Conservation (phyloP, 257 asterid species). For the Gentiana dahurica region DNA sequence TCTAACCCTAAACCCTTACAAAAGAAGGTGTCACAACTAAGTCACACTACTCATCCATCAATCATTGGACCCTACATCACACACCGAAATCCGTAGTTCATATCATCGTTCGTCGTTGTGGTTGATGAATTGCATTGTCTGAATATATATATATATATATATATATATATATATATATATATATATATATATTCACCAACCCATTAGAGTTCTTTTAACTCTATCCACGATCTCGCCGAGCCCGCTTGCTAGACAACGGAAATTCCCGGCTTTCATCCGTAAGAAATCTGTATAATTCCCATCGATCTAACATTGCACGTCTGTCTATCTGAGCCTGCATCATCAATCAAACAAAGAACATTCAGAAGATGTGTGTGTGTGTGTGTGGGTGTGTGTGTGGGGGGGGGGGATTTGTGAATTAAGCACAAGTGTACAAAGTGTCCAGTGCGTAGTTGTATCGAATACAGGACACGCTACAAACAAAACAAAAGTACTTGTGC, state of each 20-base stretch:
- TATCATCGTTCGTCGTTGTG: too few species aligned
- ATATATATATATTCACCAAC: constrained; percentile 23
- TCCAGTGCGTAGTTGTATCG: too few species aligned
- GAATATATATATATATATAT: background rate
- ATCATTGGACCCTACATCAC: too few species aligned
- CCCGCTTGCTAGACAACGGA: constrained; percentile 26
- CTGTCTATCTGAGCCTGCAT: constrained; percentile 41
- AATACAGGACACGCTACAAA: background rate
- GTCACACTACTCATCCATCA: too few species aligned
- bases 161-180: background rate
- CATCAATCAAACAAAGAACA: constrained; percentile 4
- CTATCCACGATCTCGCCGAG: constrained; percentile 27
- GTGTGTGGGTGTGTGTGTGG: too few species aligned
- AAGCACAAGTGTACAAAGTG: too few species aligned
- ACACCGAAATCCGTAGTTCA: too few species aligned
- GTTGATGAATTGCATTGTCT: too few species aligned
- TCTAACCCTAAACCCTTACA: too few species aligned
- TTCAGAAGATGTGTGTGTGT: too few species aligned
- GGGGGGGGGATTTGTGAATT: too few species aligned
- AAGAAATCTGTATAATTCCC: constrained; percentile 42
- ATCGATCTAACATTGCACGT: constrained; percentile 32
- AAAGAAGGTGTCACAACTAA: too few species aligned
- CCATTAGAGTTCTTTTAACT: constrained; percentile 32
- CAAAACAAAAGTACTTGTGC: background rate
- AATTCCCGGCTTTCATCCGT: constrained; percentile 33